Conservation (phyloP, 306 rosid species). For the Bauhinia variegata region DNA sequence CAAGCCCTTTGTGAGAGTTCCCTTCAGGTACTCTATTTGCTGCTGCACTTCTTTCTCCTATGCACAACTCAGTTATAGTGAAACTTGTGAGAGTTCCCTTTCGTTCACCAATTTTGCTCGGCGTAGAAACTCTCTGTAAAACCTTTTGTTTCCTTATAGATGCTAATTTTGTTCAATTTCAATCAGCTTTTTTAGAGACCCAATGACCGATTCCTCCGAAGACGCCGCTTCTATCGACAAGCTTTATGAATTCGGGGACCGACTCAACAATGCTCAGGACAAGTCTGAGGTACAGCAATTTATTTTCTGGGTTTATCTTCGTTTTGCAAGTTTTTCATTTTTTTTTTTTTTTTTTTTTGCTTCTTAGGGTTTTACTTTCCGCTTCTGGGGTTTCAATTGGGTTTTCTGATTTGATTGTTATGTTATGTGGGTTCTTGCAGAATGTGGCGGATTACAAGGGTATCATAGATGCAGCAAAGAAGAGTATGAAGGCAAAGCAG, state of each 20-base stretch:
- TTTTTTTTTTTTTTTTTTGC: no score
- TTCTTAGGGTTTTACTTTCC: background rate
- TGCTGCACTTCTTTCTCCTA: background rate
- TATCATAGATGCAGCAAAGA: conserved; percentile 82
- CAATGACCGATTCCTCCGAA: no score
- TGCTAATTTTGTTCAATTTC: conserved; percentile 19
- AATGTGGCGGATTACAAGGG: conserved; percentile 78
- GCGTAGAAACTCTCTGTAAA: background rate
- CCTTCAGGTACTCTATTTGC: conserved; percentile 3
- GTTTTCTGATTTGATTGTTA: conserved; percentile 32
- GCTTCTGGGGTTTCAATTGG: background rate
- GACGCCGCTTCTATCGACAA: no score
- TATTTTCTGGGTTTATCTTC: no score
- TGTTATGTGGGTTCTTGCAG: conserved; percentile 40
- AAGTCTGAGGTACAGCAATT: no score
- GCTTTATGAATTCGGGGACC: no score
- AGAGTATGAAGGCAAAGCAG: conserved; percentile 90
- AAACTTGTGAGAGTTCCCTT: background rate
- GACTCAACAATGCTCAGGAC: no score
- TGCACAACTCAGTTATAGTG: background rate
- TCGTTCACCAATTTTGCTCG: background rate
- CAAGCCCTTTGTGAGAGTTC: background rate
- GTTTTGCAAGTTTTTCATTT: no score
- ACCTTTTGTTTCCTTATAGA: background rate
- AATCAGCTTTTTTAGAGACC: no score